Conservation (phyloP, 2,329 filamentous ascomycete genomes). For the Diaporthe velutina region DNA sequence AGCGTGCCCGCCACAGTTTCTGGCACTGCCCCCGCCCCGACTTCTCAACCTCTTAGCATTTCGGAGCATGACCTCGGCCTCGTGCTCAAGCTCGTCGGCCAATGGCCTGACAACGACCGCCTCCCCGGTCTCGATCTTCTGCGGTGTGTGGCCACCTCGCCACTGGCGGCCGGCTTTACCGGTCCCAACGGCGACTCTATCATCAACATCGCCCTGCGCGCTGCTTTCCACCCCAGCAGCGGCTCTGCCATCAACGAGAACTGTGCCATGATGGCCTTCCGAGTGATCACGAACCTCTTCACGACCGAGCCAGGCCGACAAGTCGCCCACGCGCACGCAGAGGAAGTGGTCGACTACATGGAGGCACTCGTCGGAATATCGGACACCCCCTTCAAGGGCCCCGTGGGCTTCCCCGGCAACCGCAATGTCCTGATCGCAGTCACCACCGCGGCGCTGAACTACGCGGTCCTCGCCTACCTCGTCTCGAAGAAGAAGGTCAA, state of each 20-base stretch:
- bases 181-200: conserved; percentile 68
- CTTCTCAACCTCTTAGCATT: conserved; percentile 43
- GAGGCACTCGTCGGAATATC: conserved; percentile 69
- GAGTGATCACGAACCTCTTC: conserved; percentile 88
- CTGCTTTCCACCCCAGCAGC: conserved; percentile 54
- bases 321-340: conserved; percentile 69
- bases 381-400: conserved; percentile 59
- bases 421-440: conserved; percentile 87
- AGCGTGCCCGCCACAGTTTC: conserved; percentile 35
- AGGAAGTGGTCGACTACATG: conserved; percentile 73
- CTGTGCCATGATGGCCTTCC: conserved; percentile 87
- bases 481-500: conserved; percentile 57
- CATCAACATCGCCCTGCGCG: conserved; percentile 64
- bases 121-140: conserved; percentile 89
- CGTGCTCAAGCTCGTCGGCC: conserved; percentile 78
- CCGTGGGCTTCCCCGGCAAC: conserved; percentile 68
- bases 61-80: conserved; percentile 69
- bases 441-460: conserved; percentile 87
- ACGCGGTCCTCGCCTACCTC: conserved; percentile 76
- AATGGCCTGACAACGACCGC: conserved; percentile 85
- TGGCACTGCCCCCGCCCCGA: conserved; percentile 19
- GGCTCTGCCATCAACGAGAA: conserved; percentile 76
- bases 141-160: conserved; percentile 81
- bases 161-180: conserved; percentile 72
- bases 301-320: conserved; percentile 78